These are phyloP conservation scores for Zygoascus bituminiphila DNA, from an alignment of 805 yeast genomes.

Conservation along the genomic window DNA sequence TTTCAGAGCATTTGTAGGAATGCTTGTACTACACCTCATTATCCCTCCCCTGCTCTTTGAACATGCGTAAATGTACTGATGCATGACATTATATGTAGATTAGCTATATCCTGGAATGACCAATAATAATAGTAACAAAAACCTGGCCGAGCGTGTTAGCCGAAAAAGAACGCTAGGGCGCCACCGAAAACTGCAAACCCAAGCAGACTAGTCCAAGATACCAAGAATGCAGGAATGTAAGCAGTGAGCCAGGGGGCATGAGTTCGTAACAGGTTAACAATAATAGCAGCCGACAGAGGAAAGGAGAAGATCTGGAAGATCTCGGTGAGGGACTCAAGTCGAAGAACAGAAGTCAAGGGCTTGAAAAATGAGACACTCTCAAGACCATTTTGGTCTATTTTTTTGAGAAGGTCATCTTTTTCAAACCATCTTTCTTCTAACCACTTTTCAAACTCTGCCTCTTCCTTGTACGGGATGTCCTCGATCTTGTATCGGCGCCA, in stretches of 20 bases:
- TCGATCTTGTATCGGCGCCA: slow-evolving; percentile 47
- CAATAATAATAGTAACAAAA: no score
- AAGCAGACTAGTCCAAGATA: not conserved
- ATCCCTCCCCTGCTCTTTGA: no score
- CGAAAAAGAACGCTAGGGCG: no score
- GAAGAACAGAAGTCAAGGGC: slow-evolving; percentile 16
- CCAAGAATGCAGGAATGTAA: not conserved
- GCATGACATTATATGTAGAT: not conserved
- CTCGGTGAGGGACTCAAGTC: slow-evolving; percentile 21
- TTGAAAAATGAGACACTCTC: not conserved
- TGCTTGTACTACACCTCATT: no score
- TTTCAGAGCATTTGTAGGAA: slow-evolving; percentile 8
- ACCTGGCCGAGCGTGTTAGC: no score
- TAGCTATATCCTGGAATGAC: no score
- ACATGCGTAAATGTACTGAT: no score
- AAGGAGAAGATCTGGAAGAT: slow-evolving; percentile 28
- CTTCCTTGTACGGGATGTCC: slow-evolving; percentile 58
- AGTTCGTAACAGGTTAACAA: not conserved
- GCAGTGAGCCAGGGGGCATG: slow-evolving; percentile 1
- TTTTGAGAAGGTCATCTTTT: slow-evolving; percentile 67
- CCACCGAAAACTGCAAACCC: not conserved
- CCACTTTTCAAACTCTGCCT: slow-evolving; percentile 64
- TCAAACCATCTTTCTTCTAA: slow-evolving; percentile 60
- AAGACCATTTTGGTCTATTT: slow-evolving; percentile 46
- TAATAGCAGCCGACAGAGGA: slow-evolving; percentile 20